Conservation (phyloP, 225 moss, liverwort and hornwort genomes). For the Bryum argenteum region DNA sequence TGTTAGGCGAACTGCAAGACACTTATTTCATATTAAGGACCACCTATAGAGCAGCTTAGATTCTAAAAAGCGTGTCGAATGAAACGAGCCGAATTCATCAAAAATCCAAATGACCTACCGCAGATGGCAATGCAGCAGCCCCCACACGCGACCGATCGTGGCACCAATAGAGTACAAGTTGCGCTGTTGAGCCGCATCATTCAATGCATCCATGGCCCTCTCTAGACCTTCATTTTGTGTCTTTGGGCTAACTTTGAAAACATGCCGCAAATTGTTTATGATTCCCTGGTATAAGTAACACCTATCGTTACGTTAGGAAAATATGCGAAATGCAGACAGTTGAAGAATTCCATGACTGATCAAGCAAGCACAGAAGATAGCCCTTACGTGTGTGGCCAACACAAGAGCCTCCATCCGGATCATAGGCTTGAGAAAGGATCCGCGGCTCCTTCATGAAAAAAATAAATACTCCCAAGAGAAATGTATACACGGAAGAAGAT, state of each 20-base stretch:
- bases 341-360: slow-evolving; percentile 60
- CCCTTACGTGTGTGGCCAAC: slow-evolving; percentile 92
- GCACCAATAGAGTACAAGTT: slow-evolving; percentile 87
- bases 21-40: neutral
- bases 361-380: slow-evolving; percentile 90
- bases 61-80: neutral
- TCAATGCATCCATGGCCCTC: slow-evolving; percentile 81
- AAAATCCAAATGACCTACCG: slow-evolving; percentile 52
- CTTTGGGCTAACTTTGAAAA: slow-evolving; percentile 89
- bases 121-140: slow-evolving; percentile 96
- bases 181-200: slow-evolving; percentile 85
- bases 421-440: slow-evolving; percentile 22
- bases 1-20: neutral
- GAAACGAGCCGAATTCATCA: slow-evolving; percentile 1
- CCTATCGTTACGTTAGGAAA: too few relatives aligned
- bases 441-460: neutral
- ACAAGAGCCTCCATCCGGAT: slow-evolving; percentile 70
- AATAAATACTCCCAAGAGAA: too few relatives aligned
- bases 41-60: slow-evolving; percentile 11
- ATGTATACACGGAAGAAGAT: neutral
- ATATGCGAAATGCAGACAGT: slow-evolving; percentile 4
- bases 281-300: slow-evolving; percentile 2
- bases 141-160: slow-evolving; percentile 90
- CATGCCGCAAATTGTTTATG: neutral
- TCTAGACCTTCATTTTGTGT: slow-evolving; percentile 94